Evolutionary conservation across 176 grass and related monocot species (phyloP), one percentile per base, ranked within the genome.

Genomic region (Eragrostis curvula): DNA sequence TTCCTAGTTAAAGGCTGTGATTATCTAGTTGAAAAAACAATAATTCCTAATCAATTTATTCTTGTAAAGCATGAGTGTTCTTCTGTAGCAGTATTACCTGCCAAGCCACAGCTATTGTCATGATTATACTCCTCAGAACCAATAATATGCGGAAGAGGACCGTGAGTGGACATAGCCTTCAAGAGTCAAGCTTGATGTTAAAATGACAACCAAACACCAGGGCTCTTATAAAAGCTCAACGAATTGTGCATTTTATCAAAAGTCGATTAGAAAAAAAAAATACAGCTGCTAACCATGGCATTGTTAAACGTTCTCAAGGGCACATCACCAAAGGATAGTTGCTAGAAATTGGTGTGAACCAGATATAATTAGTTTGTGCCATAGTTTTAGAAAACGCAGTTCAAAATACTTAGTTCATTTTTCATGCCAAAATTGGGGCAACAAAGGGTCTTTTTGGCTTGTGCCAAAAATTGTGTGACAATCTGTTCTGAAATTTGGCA

Each of bases 41-140:
- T 56, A 55, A 55, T 73, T 29, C 36, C 66, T 80, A 36, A 47
- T 62, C 17, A 64, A 72, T n/a, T 11, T 74, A 39, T 59, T 61
- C 14, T 73, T 13, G 30, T 10, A 56, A 36, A 70, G 47, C 5
- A 20, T 12, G 2, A 78, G 7, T 12, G 1, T 60, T 46, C 9
- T 76, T 72, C 56, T 30, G 17, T 41, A 73, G 5, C 29, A 84
- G 14, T 45, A 39, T 47, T 90, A 96, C 93, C 93, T 96, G 77
- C 48, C 24, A 96, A 84, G 48, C 88, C 90, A 77, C 93, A 90
- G 79, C 66, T 87, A 46, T 93, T 81, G 60, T 93, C 90, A 83
- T 96, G 88, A 56, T 79, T 90, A 87, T 87, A 93, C 89, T 96
- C 88, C 83, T 96, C 93, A 74, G 88, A 96, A 65, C 88, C 90